Conservation (phyloP, 768 basidiomycete species). For the Termitomyces sp. region DNA sequence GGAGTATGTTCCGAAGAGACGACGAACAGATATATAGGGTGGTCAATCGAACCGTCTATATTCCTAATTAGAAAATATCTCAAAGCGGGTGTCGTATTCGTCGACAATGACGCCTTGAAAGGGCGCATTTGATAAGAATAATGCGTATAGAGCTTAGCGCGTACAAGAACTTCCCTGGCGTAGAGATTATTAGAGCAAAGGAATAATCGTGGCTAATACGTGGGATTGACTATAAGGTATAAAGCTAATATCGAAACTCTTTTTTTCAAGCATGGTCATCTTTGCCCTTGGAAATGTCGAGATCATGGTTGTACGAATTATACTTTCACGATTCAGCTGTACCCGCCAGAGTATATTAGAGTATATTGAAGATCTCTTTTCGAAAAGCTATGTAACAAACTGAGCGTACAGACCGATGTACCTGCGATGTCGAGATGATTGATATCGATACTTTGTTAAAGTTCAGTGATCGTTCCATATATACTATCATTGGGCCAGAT, state of each 20-base stretch:
- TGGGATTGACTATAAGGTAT: constrained; percentile 12
- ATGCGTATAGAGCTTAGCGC: too few relatives aligned
- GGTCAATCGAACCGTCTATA: too few relatives aligned
- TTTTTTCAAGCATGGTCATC: constrained; percentile 16
- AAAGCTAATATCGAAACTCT: constrained; percentile 14
- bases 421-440: background rate
- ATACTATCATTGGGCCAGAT: too few relatives aligned
- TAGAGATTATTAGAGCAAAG: background rate
- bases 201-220: rapidly evolving
- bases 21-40: too few relatives aligned
- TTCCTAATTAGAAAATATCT: too few relatives aligned
- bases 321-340: background rate
- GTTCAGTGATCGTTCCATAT: background rate
- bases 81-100: too few relatives aligned
- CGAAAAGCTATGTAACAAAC: constrained; percentile 16
- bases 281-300: background rate
- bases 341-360: constrained; percentile 13
- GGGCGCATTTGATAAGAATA: background rate
- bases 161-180: constrained; percentile 7
- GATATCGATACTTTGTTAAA: background rate
- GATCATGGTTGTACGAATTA: too few relatives aligned
- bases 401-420: background rate
- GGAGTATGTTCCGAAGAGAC: too few relatives aligned
- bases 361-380: constrained; percentile 18
- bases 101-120: constrained; percentile 19